Evolutionary conservation across 352 stramenopile genomes (phyloP), one percentile per base, ranked within the genome.

Genomic region (Aphanomyces stellatus): DNA sequence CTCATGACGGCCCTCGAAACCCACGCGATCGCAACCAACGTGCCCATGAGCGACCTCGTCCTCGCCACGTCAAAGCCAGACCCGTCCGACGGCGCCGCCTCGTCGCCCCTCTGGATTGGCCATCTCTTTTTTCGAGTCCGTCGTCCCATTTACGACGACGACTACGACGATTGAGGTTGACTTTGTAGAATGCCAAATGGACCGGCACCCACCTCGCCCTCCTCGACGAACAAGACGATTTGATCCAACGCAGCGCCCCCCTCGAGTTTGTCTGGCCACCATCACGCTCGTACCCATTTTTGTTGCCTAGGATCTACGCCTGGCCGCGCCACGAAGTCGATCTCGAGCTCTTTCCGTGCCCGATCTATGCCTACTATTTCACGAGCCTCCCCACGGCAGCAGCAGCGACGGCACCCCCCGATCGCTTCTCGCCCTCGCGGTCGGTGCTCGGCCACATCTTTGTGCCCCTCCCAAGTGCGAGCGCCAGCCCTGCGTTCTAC

Each of bases 281-380:
- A 6, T 27, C 22, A n/a, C n/a, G n/a, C n/a, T n/a, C n/a, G n/a
- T n/a, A n/a, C n/a, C 22, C 8, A 37, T 22, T 2, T 22, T n/a
- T n/a, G 0, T 64, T 10, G 37, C 17, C 28, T 62, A 62, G 53
- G 13, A 28, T 62, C 15, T 42, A 25, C 13, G 53, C 53, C 13
- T 62, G 53, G 49, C 19, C 22, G 25, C 25, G 19, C 27, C 13
- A 40, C 33, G 28, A 40, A 10, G 13, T 35, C 31, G 51, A 60
- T 25, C 27, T 46, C 30, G 59, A 8, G 11, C 17, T 28, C 11
- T 66, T 66, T 56, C 11, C 59, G 10, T 66, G 59, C 46, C 60
- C 60, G 1, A 41, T 67, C 34, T 67, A 67, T 41, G 17, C 41
- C 3, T 67, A 67, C 33, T 67, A 67, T 24, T 59, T 25, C 31